Evolutionary conservation across 139 green algal genomes (phyloP).

Genomic region (Yamagishiella unicocca): DNA sequence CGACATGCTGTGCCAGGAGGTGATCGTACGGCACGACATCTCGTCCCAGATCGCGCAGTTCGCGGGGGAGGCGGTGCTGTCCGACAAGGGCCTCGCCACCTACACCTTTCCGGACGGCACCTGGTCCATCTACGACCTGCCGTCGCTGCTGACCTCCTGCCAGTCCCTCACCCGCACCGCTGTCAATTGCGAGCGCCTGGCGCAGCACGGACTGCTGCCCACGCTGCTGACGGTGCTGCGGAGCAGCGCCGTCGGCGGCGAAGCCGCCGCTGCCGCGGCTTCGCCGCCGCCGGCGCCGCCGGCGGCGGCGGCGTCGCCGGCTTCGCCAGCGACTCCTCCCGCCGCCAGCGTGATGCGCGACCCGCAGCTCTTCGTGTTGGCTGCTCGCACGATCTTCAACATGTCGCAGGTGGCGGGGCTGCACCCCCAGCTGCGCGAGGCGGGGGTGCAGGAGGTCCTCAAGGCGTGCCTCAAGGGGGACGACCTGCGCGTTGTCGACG

Average conservation of each 20-base stretch:
- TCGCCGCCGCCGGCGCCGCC: background rate
- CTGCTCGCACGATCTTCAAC: conserved; percentile 28
- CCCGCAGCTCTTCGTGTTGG: conserved; percentile 29
- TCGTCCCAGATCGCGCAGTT: conserved; percentile 29
- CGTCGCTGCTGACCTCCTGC: conserved; percentile 32
- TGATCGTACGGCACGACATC: conserved; percentile 42
- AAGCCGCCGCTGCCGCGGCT: background rate
- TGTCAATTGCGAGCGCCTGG: conserved; percentile 37
- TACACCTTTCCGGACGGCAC: conserved; percentile 42
- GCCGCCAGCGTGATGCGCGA: background rate
- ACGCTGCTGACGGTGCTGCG: conserved; percentile 35
- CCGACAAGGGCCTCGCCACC: conserved; percentile 18
- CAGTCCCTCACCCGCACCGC: conserved; percentile 30
- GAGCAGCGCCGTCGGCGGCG: background rate
- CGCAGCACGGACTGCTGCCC: conserved; percentile 39
- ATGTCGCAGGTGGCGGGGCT: conserved; percentile 36
- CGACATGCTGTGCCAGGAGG: conserved; percentile 34
- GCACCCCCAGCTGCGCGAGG: conserved; percentile 4
- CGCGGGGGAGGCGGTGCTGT: background rate
- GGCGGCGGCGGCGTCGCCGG: background rate
- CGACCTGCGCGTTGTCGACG: conserved; percentile 45
- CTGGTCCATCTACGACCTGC: conserved; percentile 44
- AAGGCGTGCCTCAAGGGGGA: conserved; percentile 37
- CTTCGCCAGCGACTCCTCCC: background rate
- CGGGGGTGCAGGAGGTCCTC: conserved; percentile 29